Conservation (phyloP, 2,329 filamentous ascomycete species). For the Neofusicoccum umdonicola region DNA sequence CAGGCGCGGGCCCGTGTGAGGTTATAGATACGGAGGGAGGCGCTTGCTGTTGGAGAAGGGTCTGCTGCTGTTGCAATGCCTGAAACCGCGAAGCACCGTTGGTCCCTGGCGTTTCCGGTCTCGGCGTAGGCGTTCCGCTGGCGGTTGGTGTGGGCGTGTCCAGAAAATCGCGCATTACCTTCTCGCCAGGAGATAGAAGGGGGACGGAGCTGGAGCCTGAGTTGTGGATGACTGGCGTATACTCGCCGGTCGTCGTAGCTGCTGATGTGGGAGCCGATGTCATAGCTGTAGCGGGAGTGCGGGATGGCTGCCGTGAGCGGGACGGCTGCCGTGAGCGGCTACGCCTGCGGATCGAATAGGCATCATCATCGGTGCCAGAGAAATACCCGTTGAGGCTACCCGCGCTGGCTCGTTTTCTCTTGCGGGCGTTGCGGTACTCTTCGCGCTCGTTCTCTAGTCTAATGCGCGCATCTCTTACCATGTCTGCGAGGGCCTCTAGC, state of each 20-base stretch:
- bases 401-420: constrained; percentile 60
- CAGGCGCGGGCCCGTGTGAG: not conserved
- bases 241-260: not conserved
- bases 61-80: not conserved
- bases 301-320: not conserved
- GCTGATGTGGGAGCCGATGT: not conserved
- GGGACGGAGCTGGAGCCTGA: not conserved
- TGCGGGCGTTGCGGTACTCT: constrained; percentile 47
- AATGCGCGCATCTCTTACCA: constrained; percentile 58
- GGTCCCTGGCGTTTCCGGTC: not conserved
- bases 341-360: not conserved
- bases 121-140: constrained; percentile 1
- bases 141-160: constrained; percentile 6
- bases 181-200: constrained; percentile 1
- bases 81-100: not conserved
- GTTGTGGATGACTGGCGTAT: not conserved
- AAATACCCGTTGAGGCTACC: constrained; percentile 21
- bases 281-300: not conserved
- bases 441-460: constrained; percentile 34
- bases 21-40: not conserved
- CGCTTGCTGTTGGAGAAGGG: not conserved
- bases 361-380: constrained; percentile 11
- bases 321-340: constrained; percentile 10
- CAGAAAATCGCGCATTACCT: constrained; percentile 8
- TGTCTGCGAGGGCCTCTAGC: constrained; percentile 66